These are phyloP conservation scores for Rhododendron williamsianum DNA, from an alignment of 148 eudicot genomes.

Conservation along the genomic window DNA sequence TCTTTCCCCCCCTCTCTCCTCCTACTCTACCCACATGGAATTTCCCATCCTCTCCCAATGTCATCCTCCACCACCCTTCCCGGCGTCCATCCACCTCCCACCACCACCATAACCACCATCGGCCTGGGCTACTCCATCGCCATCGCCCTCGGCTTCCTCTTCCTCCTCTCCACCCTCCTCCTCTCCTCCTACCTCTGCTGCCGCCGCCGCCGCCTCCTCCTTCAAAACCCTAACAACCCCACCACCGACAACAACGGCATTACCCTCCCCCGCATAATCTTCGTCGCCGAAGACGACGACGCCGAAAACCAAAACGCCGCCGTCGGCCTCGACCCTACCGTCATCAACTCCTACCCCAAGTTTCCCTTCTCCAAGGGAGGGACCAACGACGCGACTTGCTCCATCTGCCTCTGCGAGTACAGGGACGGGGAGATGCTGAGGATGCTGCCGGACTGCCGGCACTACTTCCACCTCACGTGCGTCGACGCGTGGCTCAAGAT, in stretches of 20 bases:
- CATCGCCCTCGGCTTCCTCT: conserved; percentile 72
- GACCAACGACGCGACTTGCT: conserved; percentile 33
- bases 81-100: conserved; percentile 7
- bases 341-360: conserved; percentile 81
- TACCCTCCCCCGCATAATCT: conserved; percentile 65
- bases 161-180: conserved; percentile 62
- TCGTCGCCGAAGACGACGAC: conserved; percentile 65
- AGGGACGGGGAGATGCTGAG: conserved; percentile 73
- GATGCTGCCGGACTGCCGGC: conserved; percentile 87
- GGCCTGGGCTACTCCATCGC: conserved; percentile 84
- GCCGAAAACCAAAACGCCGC: conserved; percentile 27
- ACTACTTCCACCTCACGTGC: conserved; percentile 60
- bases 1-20: not conserved
- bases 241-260: conserved; percentile 16
- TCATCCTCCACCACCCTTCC: conserved; percentile 27
- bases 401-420: conserved; percentile 84
- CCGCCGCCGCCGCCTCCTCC: conserved; percentile 28
- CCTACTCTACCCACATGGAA: conserved; percentile 32
- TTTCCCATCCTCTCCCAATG: conserved; percentile 24
- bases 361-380: conserved; percentile 36
- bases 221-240: not conserved
- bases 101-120: conserved; percentile 25
- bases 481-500: conserved; percentile 84
- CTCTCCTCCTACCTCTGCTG: conserved; percentile 72
- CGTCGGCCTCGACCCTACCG: conserved; percentile 56